These are phyloP conservation scores for Adansonia grandidieri DNA, from an alignment of 441 rosid genomes.

Conservation along the genomic window DNA sequence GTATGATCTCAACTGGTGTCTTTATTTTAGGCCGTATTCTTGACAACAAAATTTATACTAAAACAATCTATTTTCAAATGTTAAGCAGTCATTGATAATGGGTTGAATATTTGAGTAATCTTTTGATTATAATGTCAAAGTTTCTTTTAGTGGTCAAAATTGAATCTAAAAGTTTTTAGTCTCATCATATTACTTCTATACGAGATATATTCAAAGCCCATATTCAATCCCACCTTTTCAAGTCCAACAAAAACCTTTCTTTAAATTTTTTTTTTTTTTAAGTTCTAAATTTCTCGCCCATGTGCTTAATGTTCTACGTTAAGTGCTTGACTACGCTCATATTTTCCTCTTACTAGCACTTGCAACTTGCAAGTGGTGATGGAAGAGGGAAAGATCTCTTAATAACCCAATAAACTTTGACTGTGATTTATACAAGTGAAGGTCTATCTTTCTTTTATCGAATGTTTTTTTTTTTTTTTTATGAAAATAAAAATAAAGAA, in stretches of 20 bases:
- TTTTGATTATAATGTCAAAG: background rate
- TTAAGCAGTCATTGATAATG: background rate
- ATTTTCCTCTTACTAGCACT: background rate
- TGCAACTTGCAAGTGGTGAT: background rate
- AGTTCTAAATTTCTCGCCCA: conserved; percentile 3
- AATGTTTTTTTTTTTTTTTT: no score
- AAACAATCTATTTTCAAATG: background rate
- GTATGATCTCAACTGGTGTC: background rate
- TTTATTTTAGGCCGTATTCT: background rate
- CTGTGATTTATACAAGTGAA: no score
- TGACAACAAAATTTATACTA: background rate
- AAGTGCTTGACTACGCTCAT: background rate
- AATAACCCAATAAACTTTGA: background rate
- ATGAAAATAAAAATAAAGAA: no score
- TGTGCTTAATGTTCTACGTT: background rate
- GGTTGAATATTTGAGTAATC: background rate
- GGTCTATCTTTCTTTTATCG: no score
- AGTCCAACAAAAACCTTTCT: background rate
- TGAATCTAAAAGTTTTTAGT: background rate
- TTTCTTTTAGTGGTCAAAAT: background rate
- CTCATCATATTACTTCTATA: background rate
- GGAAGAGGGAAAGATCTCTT: background rate
- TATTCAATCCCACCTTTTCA: background rate
- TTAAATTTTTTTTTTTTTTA: background rate
- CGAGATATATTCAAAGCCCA: background rate